A percentile compares a stretch with the other conserved stretches of the same genome.
These are phyloP conservation scores for Mycena metata DNA, from an alignment of 768 basidiomycete genomes.

Conservation along the genomic window DNA sequence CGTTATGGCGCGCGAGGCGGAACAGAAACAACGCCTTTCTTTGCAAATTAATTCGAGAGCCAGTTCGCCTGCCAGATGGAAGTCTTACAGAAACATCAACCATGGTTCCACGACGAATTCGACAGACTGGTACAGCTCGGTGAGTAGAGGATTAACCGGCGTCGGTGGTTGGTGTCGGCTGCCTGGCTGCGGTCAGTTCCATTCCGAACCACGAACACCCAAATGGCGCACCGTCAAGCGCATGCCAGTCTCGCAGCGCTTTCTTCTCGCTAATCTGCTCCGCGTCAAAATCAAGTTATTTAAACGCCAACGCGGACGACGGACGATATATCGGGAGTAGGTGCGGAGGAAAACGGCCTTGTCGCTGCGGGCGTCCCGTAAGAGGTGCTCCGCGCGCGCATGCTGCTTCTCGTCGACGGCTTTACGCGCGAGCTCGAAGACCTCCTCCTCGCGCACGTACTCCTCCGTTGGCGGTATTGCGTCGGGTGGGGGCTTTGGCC, in stretches of 20 bases:
- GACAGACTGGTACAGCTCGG: constrained; percentile 62
- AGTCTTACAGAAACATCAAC: constrained; percentile 74
- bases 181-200: constrained; percentile 45
- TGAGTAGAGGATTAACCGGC: constrained; percentile 62
- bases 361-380: constrained; percentile 62
- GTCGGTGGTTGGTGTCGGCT: constrained; percentile 62
- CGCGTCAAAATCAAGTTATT: not conserved
- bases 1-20: constrained; percentile 68
- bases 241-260: constrained; percentile 74
- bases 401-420: constrained; percentile 73
- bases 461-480: constrained; percentile 51
- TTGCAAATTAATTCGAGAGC: constrained; percentile 4
- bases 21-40: constrained; percentile 76
- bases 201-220: not conserved
- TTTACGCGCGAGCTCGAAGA: constrained; percentile 64
- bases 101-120: constrained; percentile 67
- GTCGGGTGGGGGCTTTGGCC: constrained; percentile 32
- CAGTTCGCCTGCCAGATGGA: constrained; percentile 11
- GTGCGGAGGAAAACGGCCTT: constrained; percentile 45
- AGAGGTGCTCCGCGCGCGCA: constrained; percentile 64
- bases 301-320: not conserved
- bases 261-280: constrained; percentile 53
- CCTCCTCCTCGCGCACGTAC: constrained; percentile 64
- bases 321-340: constrained; percentile 36
- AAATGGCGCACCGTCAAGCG: constrained; percentile 61